Evolutionary conservation across 805 yeast species (phyloP).

Genomic region (Pichia exigua): DNA sequence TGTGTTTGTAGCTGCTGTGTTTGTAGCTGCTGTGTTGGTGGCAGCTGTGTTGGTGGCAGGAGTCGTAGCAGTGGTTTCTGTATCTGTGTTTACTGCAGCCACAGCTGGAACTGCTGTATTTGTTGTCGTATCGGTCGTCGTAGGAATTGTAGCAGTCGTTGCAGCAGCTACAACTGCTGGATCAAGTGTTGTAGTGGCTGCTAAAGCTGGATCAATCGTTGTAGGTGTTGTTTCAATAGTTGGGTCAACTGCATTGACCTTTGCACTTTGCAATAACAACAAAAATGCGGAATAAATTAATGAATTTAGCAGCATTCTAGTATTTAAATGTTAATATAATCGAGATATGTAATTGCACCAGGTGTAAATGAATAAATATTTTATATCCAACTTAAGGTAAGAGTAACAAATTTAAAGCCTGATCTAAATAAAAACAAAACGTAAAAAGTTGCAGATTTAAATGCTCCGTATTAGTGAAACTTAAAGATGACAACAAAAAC

Average conservation of each 20-base stretch:
- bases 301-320: background rate
- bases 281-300: background rate
- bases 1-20: constrained; percentile 16
- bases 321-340: background rate
- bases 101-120: background rate
- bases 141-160: constrained; percentile 8
- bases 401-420: no score
- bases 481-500: no score
- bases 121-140: constrained; percentile 6
- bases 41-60: constrained; percentile 13
- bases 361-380: no score
- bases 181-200: background rate
- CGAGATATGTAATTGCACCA: background rate
- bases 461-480: no score
- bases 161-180: constrained; percentile 9
- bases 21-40: constrained; percentile 10
- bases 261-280: background rate
- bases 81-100: constrained; percentile 10
- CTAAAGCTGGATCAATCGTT: constrained; percentile 1
- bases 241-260: constrained; percentile 1
- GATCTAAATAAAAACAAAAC: no score
- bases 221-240: constrained; percentile 6
- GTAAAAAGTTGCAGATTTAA: no score
- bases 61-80: constrained; percentile 12
- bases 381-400: no score